A percentile compares a stretch with the other conserved stretches of the same genome.
These are phyloP conservation scores for Vinca major DNA, from an alignment of 305 asterid species.

Conservation along the genomic window DNA sequence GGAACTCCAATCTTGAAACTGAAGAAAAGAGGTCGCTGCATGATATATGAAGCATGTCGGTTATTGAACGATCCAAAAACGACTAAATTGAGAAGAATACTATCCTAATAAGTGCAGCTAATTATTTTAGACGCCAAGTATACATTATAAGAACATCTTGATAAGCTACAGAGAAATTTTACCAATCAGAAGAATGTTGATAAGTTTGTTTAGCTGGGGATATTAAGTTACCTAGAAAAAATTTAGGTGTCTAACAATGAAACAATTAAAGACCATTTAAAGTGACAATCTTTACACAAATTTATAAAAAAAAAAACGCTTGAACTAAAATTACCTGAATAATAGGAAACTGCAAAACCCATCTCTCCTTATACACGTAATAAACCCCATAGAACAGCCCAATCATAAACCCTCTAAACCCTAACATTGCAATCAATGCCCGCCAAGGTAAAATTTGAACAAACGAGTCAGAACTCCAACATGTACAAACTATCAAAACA, in stretches of 20 bases:
- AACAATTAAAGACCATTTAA: background rate
- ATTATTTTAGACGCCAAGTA: background rate
- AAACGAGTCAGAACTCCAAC: slow-evolving; percentile 49
- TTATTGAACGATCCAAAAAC: slow-evolving; percentile 22
- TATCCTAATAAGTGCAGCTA: background rate
- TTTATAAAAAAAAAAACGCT: slow-evolving; percentile 6
- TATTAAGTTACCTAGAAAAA: background rate
- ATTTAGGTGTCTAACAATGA: background rate
- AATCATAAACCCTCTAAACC: slow-evolving; percentile 55
- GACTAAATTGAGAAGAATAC: background rate
- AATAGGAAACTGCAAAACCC: slow-evolving; percentile 79
- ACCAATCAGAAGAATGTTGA: background rate
- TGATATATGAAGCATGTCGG: slow-evolving; percentile 14
- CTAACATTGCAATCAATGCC: slow-evolving; percentile 33
- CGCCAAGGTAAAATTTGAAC: slow-evolving; percentile 21
- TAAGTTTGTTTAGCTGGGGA: background rate
- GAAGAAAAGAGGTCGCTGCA: slow-evolving; percentile 90
- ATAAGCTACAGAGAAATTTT: background rate
- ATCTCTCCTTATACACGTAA: slow-evolving; percentile 51
- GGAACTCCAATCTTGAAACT: slow-evolving; percentile 85
- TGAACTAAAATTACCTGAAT: slow-evolving; percentile 51
- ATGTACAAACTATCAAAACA: slow-evolving; percentile 33
- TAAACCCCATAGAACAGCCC: slow-evolving; percentile 62
- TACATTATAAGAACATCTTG: background rate
- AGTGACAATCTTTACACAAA: background rate